Base-by-base conservation (phyloP, 2,329 filamentous ascomycete species). In the Cytospora piceae region DNA sequence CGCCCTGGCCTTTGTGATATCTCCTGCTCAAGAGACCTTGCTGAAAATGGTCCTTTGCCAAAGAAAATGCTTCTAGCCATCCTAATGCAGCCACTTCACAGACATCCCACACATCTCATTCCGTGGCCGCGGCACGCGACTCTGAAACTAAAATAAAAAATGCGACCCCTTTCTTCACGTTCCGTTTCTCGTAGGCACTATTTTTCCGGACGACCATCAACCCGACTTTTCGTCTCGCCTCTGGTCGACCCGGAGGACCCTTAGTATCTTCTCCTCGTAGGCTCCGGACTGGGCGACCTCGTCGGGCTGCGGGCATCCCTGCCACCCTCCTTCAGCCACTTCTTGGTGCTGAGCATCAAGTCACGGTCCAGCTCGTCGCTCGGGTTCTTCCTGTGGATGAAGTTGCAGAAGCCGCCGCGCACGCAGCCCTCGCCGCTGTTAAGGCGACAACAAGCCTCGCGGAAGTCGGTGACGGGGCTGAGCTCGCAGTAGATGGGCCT, bases 401-500 rank as follows among this genome's bases (percentile, higher is more conserved):
- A 99, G 79, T 99, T 99, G 85, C 95, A 99, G 83, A 98, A 98
- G 37, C 95, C 95, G 69, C 94, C 95, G 70, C 95, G 86, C 53
- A 97, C 93, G 79, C 95, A 99, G 54, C 95, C 95, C 79, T 98
- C 95, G 69, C 95, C 95, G 49, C 87, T 91, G 75, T 99, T 99
- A 31, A 98, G 84, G 63, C 95, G 87, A 80, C 95, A 99, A 78
- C 95, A 99, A 22, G 95, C 95, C 82, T 99, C 95, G 76, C 95
- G 87, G 79, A 99, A 99, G 81, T 99, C 95, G 70, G 95, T 99
- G 64, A 99, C 95, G 72, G 95, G 95, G 61, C 90, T 94, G 64
- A 99, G 83, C 81, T 99, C 95, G 87, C 94, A 97, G 83, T 99
- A 99, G 79, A 99, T 96, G 70, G 95, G 95, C 61, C 95, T 86